Conservation (phyloP, 2,329 filamentous ascomycete genomes). For the Ophiostoma angusticollis region DNA sequence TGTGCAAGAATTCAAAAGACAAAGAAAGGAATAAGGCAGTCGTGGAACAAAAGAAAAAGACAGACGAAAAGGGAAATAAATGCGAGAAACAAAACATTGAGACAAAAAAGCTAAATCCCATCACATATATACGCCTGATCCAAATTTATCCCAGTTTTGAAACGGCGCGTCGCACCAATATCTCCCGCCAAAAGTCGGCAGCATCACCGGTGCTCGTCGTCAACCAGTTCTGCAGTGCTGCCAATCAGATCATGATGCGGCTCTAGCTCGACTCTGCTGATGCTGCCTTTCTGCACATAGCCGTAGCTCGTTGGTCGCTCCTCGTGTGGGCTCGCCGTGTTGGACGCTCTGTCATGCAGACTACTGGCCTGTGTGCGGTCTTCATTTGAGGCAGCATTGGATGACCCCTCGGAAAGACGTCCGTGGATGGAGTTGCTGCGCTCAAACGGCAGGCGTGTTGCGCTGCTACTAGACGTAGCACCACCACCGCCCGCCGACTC, state of each 20-base stretch:
- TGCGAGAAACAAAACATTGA: neutral
- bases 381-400: conserved; percentile 30
- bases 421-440: conserved; percentile 39
- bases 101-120: neutral
- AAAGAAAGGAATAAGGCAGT: neutral
- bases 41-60: neutral
- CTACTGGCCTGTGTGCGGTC: conserved; percentile 32
- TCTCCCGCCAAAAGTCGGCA: too few species aligned
- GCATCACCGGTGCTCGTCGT: conserved; percentile 20
- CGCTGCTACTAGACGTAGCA: conserved; percentile 21
- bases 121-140: neutral
- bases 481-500: conserved; percentile 10
- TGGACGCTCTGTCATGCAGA: conserved; percentile 18
- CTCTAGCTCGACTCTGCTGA: conserved; percentile 40
- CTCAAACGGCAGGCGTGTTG: conserved; percentile 40
- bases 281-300: conserved; percentile 43
- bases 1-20: neutral
- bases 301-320: conserved; percentile 43
- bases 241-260: conserved; percentile 35
- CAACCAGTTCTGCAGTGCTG: conserved; percentile 44
- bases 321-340: conserved; percentile 17
- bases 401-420: conserved; percentile 33
- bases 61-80: neutral
- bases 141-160: too few species aligned
- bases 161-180: too few species aligned